phyloP scores from a whole-genome alignment of 2,329 filamentous ascomycete species.

The Pleomassaria siparia region DNA sequence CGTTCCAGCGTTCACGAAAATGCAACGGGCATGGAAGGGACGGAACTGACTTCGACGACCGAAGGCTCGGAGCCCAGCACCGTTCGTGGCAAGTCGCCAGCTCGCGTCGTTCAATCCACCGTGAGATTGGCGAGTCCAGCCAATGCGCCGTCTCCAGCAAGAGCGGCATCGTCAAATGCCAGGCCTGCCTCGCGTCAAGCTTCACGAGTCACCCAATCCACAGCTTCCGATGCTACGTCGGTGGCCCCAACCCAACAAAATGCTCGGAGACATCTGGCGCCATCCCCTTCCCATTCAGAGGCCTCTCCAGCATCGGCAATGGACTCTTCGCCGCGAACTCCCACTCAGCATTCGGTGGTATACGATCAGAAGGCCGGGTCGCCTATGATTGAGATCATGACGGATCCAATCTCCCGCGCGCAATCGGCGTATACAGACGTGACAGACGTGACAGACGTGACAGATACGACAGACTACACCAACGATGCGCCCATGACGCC shows the following conservation, averaged over 20 bases:
- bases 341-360: slow-evolving; percentile 41
- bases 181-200: slow-evolving; percentile 35
- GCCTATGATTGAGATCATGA: slow-evolving; percentile 48
- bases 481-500: slow-evolving; percentile 55
- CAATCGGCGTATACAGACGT: slow-evolving; percentile 29
- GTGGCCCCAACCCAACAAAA: slow-evolving; percentile 45
- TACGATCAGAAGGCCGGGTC: slow-evolving; percentile 38
- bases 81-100: slow-evolving; percentile 31
- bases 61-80: slow-evolving; percentile 44
- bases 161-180: slow-evolving; percentile 20
- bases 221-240: slow-evolving; percentile 51
- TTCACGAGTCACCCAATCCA: slow-evolving; percentile 45
- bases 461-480: too few species aligned
- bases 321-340: slow-evolving; percentile 51
- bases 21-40: slow-evolving; percentile 36
- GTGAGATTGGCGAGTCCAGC: slow-evolving; percentile 30
- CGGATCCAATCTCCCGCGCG: slow-evolving; percentile 40
- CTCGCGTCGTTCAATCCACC: slow-evolving; percentile 14
- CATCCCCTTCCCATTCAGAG: slow-evolving; percentile 40
- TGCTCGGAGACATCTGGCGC: slow-evolving; percentile 22
- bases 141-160: slow-evolving; percentile 16
- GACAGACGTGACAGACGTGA: too few species aligned
- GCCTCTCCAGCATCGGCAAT: slow-evolving; percentile 44
- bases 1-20: slow-evolving; percentile 47
- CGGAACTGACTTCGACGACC: slow-evolving; percentile 48